A percentile compares a stretch with the other conserved stretches of the same genome.
These are phyloP conservation scores for Themeda triandra DNA, from an alignment of 176 grass and related monocot genomes.

Conservation along the genomic window DNA sequence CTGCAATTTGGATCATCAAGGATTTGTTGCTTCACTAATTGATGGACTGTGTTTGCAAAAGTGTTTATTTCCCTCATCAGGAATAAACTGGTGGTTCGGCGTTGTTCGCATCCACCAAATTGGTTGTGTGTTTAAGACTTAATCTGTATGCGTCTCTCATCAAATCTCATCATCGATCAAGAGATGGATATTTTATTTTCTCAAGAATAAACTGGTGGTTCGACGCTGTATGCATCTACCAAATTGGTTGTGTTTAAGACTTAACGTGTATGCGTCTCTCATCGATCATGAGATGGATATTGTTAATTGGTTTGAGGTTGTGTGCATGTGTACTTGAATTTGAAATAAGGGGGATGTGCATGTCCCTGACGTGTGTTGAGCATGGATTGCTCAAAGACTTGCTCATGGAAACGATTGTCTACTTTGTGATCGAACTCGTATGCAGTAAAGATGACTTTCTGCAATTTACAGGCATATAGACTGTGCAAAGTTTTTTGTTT, in stretches of 20 bases:
- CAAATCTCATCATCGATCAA: background rate
- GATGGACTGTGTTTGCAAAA: no score
- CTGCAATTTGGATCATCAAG: no score
- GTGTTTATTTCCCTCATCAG: no score
- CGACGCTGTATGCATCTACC: no score
- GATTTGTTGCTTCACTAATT: no score
- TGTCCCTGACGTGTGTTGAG: background rate
- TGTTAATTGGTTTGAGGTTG: background rate
- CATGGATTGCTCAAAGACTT: background rate
- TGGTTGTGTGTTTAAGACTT: background rate
- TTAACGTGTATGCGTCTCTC: no score
- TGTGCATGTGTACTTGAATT: background rate
- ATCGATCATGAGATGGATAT: no score
- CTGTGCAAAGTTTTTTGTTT: no score
- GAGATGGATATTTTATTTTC: background rate
- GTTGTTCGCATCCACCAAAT: no score
- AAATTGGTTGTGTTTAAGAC: no score
- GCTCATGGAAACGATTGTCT: background rate
- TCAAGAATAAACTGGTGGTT: no score
- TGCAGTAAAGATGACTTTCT: background rate
- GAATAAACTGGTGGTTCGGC: no score
- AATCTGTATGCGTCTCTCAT: background rate
- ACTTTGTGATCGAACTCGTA: background rate
- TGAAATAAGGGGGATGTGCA: background rate
- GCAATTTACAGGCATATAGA: background rate